Evolutionary conservation across 495 filamentous ascomycete species (phyloP), one percentile per base, ranked within the genome.

Genomic region (Lentithecium fluviatile): DNA sequence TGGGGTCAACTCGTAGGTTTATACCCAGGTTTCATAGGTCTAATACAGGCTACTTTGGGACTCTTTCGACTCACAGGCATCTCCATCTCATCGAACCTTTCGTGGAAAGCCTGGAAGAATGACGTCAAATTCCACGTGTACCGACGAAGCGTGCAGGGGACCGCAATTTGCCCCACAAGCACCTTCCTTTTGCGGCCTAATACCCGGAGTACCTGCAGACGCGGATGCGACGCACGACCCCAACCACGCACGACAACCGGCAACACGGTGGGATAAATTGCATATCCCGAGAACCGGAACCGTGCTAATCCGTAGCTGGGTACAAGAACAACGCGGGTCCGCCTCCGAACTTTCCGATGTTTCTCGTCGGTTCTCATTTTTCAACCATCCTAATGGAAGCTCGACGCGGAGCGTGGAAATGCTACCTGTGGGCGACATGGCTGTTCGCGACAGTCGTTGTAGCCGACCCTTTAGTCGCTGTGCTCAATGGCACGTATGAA

Each of bases 401-500:
- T 43, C 40, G 13, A 13, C 5, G 13, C 13, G 13, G 52, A 42
- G 52, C 38, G 2, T 23, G 52, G 52, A 15, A n/a, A 45, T 42
- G 10, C 13, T 42, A 42, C 13, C 52, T 38, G 5, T 26, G 15
- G 17, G 34, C 19, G 1, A 20, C 21, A 5, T 43, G 52, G 36
- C 17, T 55, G 6, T 32, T 55, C 17, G 38, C 36, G 11, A 50
- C 29, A 23, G 32, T 56, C 23, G 37, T 56, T 21, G 19, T n/a
- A 2, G 45, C 55, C 21, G 51, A 67, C 36, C 66, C 66, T 1
- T 26, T 37, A 2, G 66, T 57, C 34, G 50, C 48, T 4, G 56
- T 69, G 2, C 52, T 55, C 21, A 69, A 69, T 49, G 62, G 66
- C 29, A 62, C 66, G 17, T 66, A 65, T 42, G 32, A 45, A 19